Evolutionary conservation across 2,329 filamentous ascomycete species (phyloP).

Genomic region (Fusarium subglutinans): DNA sequence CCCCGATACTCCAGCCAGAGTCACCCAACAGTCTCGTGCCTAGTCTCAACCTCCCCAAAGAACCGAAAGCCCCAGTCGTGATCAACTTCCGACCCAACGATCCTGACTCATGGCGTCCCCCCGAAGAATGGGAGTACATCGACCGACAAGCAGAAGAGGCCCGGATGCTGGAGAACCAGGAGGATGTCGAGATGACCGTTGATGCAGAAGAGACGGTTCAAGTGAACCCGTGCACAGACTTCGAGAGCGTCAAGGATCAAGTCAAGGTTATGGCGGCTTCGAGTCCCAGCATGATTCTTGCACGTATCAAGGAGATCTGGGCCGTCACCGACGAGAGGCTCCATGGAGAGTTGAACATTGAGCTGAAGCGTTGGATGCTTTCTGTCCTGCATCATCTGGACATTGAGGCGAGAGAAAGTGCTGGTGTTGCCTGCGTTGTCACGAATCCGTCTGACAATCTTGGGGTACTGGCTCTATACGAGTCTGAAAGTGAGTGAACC

Average conservation of each 20-base stretch:
- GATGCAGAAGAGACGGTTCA: neutral
- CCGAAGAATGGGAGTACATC: conserved; percentile 54
- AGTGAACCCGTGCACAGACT: neutral
- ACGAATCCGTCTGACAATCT: neutral
- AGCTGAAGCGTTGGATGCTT: conserved; percentile 69
- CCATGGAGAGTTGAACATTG: conserved; percentile 53
- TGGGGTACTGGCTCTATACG: conserved; percentile 61
- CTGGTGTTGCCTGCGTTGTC: neutral
- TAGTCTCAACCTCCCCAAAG: conserved; percentile 1
- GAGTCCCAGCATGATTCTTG: conserved; percentile 55
- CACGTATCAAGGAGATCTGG: conserved; percentile 58
- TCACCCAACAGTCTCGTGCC: conserved; percentile 22
- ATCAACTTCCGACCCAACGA: conserved; percentile 47
- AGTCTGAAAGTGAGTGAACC: conserved; percentile 55
- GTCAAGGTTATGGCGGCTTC: conserved; percentile 35
- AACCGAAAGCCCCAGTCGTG: conserved; percentile 21
- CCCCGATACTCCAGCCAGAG: conserved; percentile 27
- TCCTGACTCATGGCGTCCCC: conserved; percentile 56
- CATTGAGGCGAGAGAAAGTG: conserved; percentile 40
- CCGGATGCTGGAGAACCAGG: neutral
- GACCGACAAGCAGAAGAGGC: neutral
- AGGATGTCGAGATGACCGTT: neutral
- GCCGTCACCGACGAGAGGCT: conserved; percentile 17
- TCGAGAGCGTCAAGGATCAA: conserved; percentile 19
- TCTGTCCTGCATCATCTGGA: conserved; percentile 62